Conservation (phyloP, 306 rosid genomes). For the Mimosa pudica region DNA sequence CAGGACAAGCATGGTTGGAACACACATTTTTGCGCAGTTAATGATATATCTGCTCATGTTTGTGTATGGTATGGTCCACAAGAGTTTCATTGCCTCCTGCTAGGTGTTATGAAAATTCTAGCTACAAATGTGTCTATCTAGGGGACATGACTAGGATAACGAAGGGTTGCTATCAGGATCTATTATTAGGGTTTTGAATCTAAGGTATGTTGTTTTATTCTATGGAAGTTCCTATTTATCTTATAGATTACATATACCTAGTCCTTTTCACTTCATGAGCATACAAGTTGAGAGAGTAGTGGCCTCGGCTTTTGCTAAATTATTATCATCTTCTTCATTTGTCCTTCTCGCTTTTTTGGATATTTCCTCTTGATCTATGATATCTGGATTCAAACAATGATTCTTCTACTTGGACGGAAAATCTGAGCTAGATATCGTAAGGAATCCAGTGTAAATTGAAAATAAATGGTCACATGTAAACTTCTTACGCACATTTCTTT, state of each 20-base stretch:
- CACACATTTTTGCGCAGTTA: constrained; percentile 44
- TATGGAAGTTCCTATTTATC: constrained; percentile 40
- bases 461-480: background rate
- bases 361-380: background rate
- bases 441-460: background rate
- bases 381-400: constrained; percentile 12
- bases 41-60: constrained; percentile 1
- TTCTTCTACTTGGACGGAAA: background rate
- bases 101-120: constrained; percentile 35
- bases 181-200: constrained; percentile 64
- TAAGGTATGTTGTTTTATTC: constrained; percentile 63
- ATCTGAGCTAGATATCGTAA: background rate
- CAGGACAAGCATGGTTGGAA: constrained; percentile 42
- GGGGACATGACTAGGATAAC: constrained; percentile 56
- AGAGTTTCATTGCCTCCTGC: constrained; percentile 44
- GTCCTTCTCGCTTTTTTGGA: constrained; percentile 20
- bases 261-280: constrained; percentile 49
- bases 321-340: constrained; percentile 27
- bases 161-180: constrained; percentile 69
- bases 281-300: background rate
- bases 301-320: constrained; percentile 28
- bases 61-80: constrained; percentile 66
- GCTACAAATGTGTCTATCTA: constrained; percentile 30
- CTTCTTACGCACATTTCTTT: background rate
- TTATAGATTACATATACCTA: constrained; percentile 48